phyloP scores from a whole-genome alignment of 1,284 basidiomycete genomes.

The Gymnopus androsaceus region DNA sequence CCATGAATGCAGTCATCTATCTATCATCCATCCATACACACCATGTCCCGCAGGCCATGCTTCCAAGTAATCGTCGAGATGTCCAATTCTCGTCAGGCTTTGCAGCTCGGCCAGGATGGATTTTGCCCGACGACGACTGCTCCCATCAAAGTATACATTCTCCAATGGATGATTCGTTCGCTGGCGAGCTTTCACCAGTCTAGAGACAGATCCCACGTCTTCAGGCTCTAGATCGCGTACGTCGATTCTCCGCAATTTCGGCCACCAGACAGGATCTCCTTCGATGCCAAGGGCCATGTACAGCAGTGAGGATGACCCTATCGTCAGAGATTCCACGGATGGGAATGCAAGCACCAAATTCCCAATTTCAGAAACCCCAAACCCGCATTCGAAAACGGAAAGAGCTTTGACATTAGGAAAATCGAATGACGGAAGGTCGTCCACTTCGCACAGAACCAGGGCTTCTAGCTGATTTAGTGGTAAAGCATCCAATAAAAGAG shows the following conservation, averaged over 20 bases:
- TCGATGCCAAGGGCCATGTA: constrained; percentile 9
- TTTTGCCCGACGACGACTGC: constrained; percentile 36
- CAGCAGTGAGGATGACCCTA: constrained; percentile 20
- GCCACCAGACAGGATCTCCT: constrained; percentile 16
- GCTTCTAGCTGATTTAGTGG: constrained; percentile 36
- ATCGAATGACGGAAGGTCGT: constrained; percentile 32
- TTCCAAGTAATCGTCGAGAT: constrained; percentile 32
- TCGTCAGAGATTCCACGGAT: constrained; percentile 20
- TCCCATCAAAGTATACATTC: constrained; percentile 35
- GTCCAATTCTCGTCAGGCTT: constrained; percentile 22
- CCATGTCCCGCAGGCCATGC: constrained; percentile 35
- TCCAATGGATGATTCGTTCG: constrained; percentile 26
- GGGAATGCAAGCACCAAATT: constrained; percentile 37
- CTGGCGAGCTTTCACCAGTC: constrained; percentile 30
- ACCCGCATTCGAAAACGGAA: constrained; percentile 32
- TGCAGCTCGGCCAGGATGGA: constrained; percentile 33
- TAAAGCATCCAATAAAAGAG: constrained; percentile 25
- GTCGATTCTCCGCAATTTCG: constrained; percentile 6
- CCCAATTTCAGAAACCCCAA: constrained; percentile 31
- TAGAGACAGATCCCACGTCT: constrained; percentile 31
- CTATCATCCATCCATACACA: background rate
- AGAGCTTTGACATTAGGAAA: constrained; percentile 35
- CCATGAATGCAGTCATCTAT: background rate
- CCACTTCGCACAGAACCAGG: constrained; percentile 34
- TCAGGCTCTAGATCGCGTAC: constrained; percentile 26